Base-by-base conservation (phyloP, 2,329 filamentous ascomycete genomes). In the Penicillium sp. region DNA sequence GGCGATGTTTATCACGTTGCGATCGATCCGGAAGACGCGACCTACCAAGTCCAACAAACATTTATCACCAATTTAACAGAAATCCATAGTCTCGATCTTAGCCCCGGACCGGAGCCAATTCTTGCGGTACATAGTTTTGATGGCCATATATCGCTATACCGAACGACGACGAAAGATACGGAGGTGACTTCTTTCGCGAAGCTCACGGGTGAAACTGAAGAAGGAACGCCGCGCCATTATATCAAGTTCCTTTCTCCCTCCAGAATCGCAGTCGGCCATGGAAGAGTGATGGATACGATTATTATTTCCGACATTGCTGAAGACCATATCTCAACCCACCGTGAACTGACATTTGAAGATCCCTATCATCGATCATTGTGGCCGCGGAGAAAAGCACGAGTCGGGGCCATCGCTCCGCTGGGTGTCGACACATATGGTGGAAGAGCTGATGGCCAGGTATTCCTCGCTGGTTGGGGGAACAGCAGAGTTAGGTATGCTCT, bases 391-490 rank as follows among this genome's bases (percentile, higher is more conserved):
- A 58, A 54, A 33, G 54, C 53, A 43, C 67, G 65, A 40, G 62
- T 75, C 50, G 68, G 74, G 61, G 65, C 65, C 59, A 71, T 78
- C 43, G 67, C 68, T 14, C 69, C 74, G 20, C 63, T 77, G 14
- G 64, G 67, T 51, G 58, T 63, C 21, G 43, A 59, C 18, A 59
- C 60, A 1, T 57, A 58, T 11, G 65, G 60, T 4, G 58, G 60
- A 23, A 69, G 68, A 11, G 68, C 65, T 18, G 62, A 74, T 3
- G 79, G 80, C 2, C 70, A 82, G 47, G 68, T 83, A 0, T 86
- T 87, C 58, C 70, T 87, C 2, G 81, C 81, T 30, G 83, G 83
- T 8, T 83, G 82, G 66, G 82, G 83, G 52, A 82, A 86, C 64
- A 81, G 83, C 11, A 72, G 78, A 40, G 73, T 79, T 40, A 66